Evolutionary conservation across 305 asterid species (phyloP).

Genomic region (Fraxinus greggii): DNA sequence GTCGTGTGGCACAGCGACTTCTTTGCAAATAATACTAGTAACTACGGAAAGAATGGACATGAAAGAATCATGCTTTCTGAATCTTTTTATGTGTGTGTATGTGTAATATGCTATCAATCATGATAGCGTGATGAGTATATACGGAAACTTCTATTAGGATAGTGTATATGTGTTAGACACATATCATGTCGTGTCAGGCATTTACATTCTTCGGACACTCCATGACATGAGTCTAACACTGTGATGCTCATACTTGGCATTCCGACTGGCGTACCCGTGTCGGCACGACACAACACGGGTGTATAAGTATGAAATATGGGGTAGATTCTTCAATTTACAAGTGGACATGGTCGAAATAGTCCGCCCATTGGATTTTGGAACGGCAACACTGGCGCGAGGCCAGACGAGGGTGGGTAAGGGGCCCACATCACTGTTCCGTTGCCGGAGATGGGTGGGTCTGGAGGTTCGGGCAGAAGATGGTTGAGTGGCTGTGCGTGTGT

Average conservation of each 20-base stretch:
- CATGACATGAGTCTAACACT: too few relatives aligned
- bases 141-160: too few relatives aligned
- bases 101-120: background rate
- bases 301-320: too few relatives aligned
- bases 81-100: background rate
- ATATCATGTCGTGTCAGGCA: too few relatives aligned
- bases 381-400: background rate
- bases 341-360: too few relatives aligned
- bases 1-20: background rate
- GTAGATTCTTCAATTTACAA: too few relatives aligned
- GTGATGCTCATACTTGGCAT: too few relatives aligned
- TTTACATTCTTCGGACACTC: too few relatives aligned
- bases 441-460: background rate
- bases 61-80: background rate
- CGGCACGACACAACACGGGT: too few relatives aligned
- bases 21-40: background rate
- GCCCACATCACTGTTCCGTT: background rate
- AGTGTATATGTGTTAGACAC: too few relatives aligned
- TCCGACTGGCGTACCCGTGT: too few relatives aligned
- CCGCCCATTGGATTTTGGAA: background rate
- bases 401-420: background rate
- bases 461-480: background rate
- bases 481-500: background rate
- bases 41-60: background rate
- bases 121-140: background rate